Conservation (phyloP, 2,329 filamentous ascomycete genomes). For the Sarocladium kiliense region DNA sequence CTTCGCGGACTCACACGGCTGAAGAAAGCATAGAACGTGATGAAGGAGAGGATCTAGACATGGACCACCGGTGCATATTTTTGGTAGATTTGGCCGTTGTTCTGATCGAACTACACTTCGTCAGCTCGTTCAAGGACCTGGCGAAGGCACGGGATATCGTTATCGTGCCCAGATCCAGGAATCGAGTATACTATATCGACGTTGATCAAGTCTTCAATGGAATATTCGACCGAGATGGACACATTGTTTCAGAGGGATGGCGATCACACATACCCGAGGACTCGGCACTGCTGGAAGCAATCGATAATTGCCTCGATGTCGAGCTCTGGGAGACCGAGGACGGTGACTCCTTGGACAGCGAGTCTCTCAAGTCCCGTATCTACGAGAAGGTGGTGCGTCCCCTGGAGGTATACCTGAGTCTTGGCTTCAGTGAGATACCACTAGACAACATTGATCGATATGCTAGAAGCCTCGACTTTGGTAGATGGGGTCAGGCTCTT, state of each 20-base stretch:
- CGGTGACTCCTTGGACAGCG: neutral
- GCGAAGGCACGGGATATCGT: neutral
- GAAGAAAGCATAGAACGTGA: neutral
- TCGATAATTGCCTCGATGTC: constrained; percentile 8
- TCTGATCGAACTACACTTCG: constrained; percentile 6
- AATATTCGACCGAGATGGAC: neutral
- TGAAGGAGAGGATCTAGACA: neutral
- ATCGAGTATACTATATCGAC: neutral
- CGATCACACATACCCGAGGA: constrained; percentile 4
- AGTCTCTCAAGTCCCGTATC: neutral
- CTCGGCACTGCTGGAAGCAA: neutral
- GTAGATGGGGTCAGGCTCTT: constrained; percentile 6
- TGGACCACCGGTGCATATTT: neutral
- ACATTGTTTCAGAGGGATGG: neutral
- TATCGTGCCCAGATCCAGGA: neutral
- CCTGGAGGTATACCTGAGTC: neutral
- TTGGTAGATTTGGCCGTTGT: constrained; percentile 3
- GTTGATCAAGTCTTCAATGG: neutral
- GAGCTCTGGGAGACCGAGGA: constrained; percentile 8
- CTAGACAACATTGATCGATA: constrained; percentile 9
- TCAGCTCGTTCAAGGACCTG: neutral
- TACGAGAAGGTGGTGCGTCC: constrained; percentile 6
- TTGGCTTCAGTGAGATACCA: constrained; percentile 6
- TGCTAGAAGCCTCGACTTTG: constrained; percentile 9
- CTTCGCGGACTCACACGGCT: neutral